Evolutionary conservation across 208 protist species (phyloP), one percentile per base, ranked within the genome.

Genomic region (Trypanosoma lewisi): DNA sequence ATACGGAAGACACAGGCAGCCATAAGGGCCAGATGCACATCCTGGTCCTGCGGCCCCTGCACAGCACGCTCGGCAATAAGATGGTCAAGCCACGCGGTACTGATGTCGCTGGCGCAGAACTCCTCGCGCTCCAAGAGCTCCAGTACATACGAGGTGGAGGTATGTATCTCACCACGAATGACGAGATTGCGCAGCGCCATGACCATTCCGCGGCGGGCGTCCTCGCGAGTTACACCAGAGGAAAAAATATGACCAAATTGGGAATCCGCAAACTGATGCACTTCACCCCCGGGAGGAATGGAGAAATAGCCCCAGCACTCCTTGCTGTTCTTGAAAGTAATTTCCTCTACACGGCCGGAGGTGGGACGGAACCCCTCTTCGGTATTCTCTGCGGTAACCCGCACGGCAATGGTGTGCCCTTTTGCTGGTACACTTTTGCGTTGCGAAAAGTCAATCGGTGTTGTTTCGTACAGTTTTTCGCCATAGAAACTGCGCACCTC

Each of bases 301-400:
- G 93, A 98, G 71, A 99, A 99, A 82, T 99, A 99, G 57, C 97
- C 98, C 97, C 97, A 99, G 55, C 98, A 97, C 70, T 98, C 96
- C 41, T 89, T 91, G 61, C 84, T 95, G 60, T 93, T 97, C 66
- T 93, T 87, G 78, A 99, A 99, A 23, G 85, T 92, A 28, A 99
- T 89, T 63, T 98, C 91, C 30, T 97, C 81, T 59, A 99, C 94
- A 28, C 72, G 71, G 41, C 98, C 98, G 12, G 85, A 93, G 36
- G 95, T 98, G 16, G 97, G 97, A 42, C 97, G 94, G 84, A 99
- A 99, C 47, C 89, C 91, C 53, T 97, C 91, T 50, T 98, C 95
- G 21, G 96, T 95, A 78, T 99, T 96, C 81, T 99, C 97, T 36
- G 97, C 97, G 0, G 98, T 99, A 63, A 99, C 95, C 37, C 98